Evolutionary conservation across 805 yeast species (phyloP), one percentile per base, ranked within the genome.

Genomic region (Torulaspora maleeae): DNA sequence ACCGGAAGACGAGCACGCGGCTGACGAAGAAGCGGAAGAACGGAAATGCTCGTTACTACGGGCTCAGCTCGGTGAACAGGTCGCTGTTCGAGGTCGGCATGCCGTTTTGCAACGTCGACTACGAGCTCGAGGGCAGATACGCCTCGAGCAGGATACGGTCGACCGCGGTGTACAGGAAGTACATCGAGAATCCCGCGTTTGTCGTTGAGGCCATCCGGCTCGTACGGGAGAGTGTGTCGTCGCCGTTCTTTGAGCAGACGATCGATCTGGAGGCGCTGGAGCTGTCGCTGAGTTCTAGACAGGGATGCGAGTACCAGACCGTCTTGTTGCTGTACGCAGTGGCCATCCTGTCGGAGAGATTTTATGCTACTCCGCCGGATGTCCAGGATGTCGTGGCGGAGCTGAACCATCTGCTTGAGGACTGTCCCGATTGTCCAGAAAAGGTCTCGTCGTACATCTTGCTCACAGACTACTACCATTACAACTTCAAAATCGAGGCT

Each of bases 101-200:
- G 50, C 50, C 52, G 13, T 49, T 49, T 35, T 41, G 50, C 17
- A 49, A 49, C 29, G 43, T 43, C 9, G 52, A 49, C 32, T 49
- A 35, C 27, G 52, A 46, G 29, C 41, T 49, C 12, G 50, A 46
- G 38, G 36, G 43, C 12, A 44, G 43, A n/a, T 36, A 46, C 20
- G 45, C 52, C 8, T 20, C 45, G 8, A 28, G 35, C 17, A 29
- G 41, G 16, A 36, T 36, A 25, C 24, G 40, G 16, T 41, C 40
- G 15, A 39, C 28, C 4, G 29, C 35, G 17, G 42, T 46, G n/a
- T 49, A 32, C 41, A 33, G 42, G 16, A 49, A 33, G 29, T 49
- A 40, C 19, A 39, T 49, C 11, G 38, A 35, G 17, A 35, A 46
- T 25, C 47, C 50, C 4, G 28, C 39, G 12, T 8, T 12, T 13